phyloP scores from a whole-genome alignment of 2,329 filamentous ascomycete species.

The Xylaria digitata region DNA sequence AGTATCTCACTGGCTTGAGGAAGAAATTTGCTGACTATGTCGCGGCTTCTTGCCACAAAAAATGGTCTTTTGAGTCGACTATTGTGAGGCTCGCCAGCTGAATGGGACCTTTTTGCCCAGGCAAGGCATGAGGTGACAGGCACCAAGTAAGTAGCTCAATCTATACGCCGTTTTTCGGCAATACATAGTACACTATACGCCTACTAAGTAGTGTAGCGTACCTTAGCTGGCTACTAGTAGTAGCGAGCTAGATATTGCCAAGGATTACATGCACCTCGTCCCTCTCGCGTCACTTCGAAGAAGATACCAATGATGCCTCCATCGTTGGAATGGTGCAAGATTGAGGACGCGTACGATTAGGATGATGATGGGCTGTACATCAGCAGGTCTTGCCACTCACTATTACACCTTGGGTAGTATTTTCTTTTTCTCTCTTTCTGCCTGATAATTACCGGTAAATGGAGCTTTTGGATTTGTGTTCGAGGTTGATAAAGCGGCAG shows the following conservation, averaged over 20 bases:
- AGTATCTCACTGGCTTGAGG: background rate
- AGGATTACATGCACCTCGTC: conserved; percentile 24
- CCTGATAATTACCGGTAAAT: background rate
- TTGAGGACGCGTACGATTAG: background rate
- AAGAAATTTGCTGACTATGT: background rate
- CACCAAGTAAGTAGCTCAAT: background rate
- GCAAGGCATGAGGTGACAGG: conserved; percentile 22
- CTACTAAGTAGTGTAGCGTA: too few relatives aligned
- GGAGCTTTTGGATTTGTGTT: background rate
- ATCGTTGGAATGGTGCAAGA: conserved; percentile 28
- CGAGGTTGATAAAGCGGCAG: conserved; percentile 6
- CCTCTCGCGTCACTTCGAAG: conserved; percentile 17
- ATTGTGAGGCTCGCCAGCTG: conserved; percentile 26
- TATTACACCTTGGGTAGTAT: conserved; percentile 4
- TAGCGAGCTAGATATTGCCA: conserved; percentile 19
- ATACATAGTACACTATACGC: conserved; percentile 4
- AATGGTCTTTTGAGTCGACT: conserved; percentile 4
- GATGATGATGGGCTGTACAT: background rate
- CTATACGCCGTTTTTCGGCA: conserved; percentile 20
- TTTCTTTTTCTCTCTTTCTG: background rate
- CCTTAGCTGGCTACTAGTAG: background rate
- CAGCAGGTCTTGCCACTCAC: conserved; percentile 18
- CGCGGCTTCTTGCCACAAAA: conserved; percentile 11
- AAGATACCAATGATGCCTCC: conserved; percentile 12
- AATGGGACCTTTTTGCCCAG: background rate